Base-by-base conservation (phyloP, 306 rosid species). In the Alnus glutinosa region DNA sequence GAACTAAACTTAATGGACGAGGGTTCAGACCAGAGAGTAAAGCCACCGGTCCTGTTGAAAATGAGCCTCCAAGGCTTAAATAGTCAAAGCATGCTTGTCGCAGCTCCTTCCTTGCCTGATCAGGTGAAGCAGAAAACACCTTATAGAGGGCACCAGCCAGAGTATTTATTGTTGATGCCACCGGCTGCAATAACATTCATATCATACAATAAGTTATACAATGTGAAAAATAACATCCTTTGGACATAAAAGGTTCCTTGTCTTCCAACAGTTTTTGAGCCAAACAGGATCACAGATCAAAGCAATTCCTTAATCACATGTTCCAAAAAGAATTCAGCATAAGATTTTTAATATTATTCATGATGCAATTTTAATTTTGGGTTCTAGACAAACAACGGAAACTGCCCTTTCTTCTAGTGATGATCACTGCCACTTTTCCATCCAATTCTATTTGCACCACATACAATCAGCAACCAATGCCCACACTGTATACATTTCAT, bases 1-100 rank as follows among this genome's bases (percentile, higher is more conserved):
- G 84, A 79, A 92, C 87, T 77, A 92, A 85, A 78, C 85, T 86
- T 37, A 83, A 52, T 0, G 94, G 97, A 3, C 79, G 55, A 64
- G 97, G 93, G 55, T 90, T 85, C 63, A 92, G 82, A 77, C 89
- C 95, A 57, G 95, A 85, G 37, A 90, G 89, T 71, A 90, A 70
- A 74, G 87, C 84, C 64, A 90, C 82, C 13, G 92, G 91, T 68
- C 90, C 92, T 0, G 82, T 55, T 23, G 92, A 83, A 82, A 77
- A 89, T 11, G 36, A n/a, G 48, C 87, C 81, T 64, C 95, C 95
- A 1, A 89, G 87, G 75, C 90, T 87, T 71, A 90, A 71, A 68
- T 87, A 87, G 71, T 87, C 88, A 77, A 90, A 90, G 70, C 87
- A 85, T 64, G 92, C 92, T 82, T 84, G 83, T 63, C 85, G 85